phyloP scores from a whole-genome alignment of 768 basidiomycete species.

The Lentinula sp. region DNA sequence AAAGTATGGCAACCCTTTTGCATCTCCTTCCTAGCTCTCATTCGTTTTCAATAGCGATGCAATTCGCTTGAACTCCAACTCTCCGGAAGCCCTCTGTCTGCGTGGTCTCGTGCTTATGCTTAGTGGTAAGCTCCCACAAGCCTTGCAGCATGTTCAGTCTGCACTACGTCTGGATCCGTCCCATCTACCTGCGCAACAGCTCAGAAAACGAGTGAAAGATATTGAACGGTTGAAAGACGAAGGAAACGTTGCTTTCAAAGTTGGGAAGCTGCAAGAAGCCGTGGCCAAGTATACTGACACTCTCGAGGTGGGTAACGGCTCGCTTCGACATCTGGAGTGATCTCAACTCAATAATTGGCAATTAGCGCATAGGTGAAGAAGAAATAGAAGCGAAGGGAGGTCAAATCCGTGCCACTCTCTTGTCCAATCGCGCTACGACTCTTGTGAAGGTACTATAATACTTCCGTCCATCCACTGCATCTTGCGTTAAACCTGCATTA shows the following conservation, averaged over 20 bases:
- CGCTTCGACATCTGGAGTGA: not conserved
- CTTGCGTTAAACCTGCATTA: not conserved
- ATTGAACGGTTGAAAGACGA: conserved; percentile 83
- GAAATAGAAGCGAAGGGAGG: conserved; percentile 77
- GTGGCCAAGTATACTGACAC: conserved; percentile 65
- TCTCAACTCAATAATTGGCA: not conserved
- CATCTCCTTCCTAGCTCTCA: not conserved
- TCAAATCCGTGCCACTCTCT: conserved; percentile 70
- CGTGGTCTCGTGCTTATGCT: conserved; percentile 79
- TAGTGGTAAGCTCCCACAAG: conserved; percentile 60
- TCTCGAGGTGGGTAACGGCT: conserved; percentile 44
- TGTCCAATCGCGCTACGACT: conserved; percentile 83
- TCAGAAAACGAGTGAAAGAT: conserved; percentile 77
- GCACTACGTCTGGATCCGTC: conserved; percentile 79
- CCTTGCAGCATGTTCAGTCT: conserved; percentile 62
- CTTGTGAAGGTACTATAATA: conserved; percentile 53
- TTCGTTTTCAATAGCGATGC: conserved; percentile 52
- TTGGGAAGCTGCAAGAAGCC: conserved; percentile 52
- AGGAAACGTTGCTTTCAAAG: conserved; percentile 74
- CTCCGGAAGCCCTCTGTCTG: conserved; percentile 74
- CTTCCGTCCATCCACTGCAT: not conserved
- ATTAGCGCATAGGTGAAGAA: conserved; percentile 58
- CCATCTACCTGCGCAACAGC: conserved; percentile 58
- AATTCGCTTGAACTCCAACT: conserved; percentile 61
- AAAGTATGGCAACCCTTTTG: conserved; percentile 46